phyloP scores from a whole-genome alignment of 1,284 basidiomycete genomes.

The Wallemia mellicola region DNA sequence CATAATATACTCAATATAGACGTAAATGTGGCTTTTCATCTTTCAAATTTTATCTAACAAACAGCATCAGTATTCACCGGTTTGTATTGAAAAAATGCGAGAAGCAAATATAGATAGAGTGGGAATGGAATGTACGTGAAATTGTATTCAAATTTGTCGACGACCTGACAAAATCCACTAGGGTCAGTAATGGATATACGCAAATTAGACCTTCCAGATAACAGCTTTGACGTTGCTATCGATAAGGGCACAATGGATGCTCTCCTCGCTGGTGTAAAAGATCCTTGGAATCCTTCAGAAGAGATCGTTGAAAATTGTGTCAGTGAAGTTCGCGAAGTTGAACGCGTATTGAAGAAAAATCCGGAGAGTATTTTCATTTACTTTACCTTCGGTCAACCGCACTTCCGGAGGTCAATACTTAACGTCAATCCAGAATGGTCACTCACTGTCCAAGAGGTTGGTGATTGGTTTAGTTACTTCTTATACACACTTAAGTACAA shows the following conservation, averaged over 20 bases:
- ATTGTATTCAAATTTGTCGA: no score
- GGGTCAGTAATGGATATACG: conserved; percentile 84
- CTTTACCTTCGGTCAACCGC: conserved; percentile 69
- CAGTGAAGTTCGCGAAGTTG: not conserved
- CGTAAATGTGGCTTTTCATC: conserved; percentile 19
- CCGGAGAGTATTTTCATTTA: conserved; percentile 6
- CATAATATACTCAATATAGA: conserved; percentile 56
- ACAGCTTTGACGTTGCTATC: conserved; percentile 50
- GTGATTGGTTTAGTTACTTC: not conserved
- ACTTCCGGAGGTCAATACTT: conserved; percentile 29
- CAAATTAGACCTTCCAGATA: conserved; percentile 31
- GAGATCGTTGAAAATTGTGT: conserved; percentile 1
- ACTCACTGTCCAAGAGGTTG: not conserved
- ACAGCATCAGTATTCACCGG: conserved; percentile 41
- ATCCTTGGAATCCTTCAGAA: conserved; percentile 2
- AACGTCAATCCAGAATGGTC: not conserved
- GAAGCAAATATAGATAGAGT: no score
- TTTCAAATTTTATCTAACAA: not conserved
- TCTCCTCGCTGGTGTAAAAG: not conserved
- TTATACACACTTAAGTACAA: not conserved
- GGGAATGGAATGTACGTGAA: no score
- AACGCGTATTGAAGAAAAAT: not conserved
- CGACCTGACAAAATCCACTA: no score
- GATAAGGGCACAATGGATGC: conserved; percentile 95
- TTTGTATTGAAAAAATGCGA: conserved; percentile 55